A percentile compares a stretch with the other conserved stretches of the same genome.
These are phyloP conservation scores for Tetramitus jugosus DNA, from an alignment of 208 protist genomes.

Conservation along the genomic window DNA sequence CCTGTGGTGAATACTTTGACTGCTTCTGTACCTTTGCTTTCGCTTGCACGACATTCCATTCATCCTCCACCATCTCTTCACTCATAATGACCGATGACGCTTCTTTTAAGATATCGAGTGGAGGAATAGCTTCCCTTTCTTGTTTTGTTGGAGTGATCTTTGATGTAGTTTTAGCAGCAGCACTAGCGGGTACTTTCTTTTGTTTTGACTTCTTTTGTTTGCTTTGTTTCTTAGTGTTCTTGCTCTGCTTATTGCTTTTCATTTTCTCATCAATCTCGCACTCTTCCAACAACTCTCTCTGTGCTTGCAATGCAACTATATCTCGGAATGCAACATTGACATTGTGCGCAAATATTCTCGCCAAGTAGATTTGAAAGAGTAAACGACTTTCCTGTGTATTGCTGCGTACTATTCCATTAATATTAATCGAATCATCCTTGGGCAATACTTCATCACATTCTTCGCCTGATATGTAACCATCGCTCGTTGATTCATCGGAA, in stretches of 20 bases:
- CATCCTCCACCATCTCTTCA: not conserved
- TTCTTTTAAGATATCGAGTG: no score
- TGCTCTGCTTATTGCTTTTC: not conserved
- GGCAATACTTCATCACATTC: not conserved
- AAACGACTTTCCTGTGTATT: not conserved
- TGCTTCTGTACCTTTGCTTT: not conserved
- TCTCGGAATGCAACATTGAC: not conserved
- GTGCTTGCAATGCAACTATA: not conserved
- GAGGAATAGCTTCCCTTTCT: not conserved
- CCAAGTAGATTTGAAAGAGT: constrained; percentile 18
- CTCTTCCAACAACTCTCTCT: not conserved
- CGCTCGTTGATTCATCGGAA: not conserved
- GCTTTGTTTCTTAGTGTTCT: not conserved
- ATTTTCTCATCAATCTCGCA: not conserved
- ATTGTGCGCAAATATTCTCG: constrained; percentile 3
- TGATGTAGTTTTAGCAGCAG: not conserved
- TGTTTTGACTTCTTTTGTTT: not conserved
- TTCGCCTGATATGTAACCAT: not conserved
- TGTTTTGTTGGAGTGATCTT: not conserved
- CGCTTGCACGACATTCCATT: not conserved
- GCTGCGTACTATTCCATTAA: no score
- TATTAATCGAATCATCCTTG: no score
- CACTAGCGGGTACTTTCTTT: not conserved
- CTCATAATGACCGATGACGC: not conserved
- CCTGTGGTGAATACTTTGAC: not conserved